Base-by-base conservation (phyloP, 805 yeast species). In the Lipomyces kockii region DNA sequence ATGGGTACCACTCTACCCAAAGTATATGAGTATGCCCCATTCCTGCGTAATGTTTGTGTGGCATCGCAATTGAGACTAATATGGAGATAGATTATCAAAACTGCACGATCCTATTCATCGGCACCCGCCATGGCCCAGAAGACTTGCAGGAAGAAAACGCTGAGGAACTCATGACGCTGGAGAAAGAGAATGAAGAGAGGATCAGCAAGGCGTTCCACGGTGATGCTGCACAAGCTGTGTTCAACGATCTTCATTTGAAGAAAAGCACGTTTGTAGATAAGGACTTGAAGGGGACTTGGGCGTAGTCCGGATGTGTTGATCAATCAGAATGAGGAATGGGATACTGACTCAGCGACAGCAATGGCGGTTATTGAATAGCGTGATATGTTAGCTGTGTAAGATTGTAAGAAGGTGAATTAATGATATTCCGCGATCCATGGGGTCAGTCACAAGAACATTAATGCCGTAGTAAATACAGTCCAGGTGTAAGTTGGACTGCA, bases 1-100 rank as follows among this genome's bases (percentile, higher is more conserved):
- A 34, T 62, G 64, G 64, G 35, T 59, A 17, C 65, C 64, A 17
- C 55, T 62, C 12, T 43, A 37, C 22, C 64, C 64, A 17, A 25
- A 62, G 49, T 63, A 62, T 57, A 34, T 62, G 55, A 55, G 64
- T 62, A 55, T 5, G 61, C 25, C 27, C 7, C 17, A 14, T 20
- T 17, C 11, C 22, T 22, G 14, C 52, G 20, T 12, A 14, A 6
- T 14, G 39, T 7, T 7, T 14, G 20, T 2, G 9, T 20, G 17
- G 20, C 22, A 2, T 17, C 8, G 12, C 20, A 57, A 29, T 25
- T 32, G 17, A 53, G 12, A 20, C 64, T 53, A 8, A 12, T 17
- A 12, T 35, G 7, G 27, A 6, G n/a, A 7, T 11, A 62, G 64
- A 35, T 27, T 62, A 58, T 43, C 37, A 57, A 34, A 27, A 57